Evolutionary conservation across 2,329 filamentous ascomycete species (phyloP).

Genomic region (Cordyceps cicadae): DNA sequence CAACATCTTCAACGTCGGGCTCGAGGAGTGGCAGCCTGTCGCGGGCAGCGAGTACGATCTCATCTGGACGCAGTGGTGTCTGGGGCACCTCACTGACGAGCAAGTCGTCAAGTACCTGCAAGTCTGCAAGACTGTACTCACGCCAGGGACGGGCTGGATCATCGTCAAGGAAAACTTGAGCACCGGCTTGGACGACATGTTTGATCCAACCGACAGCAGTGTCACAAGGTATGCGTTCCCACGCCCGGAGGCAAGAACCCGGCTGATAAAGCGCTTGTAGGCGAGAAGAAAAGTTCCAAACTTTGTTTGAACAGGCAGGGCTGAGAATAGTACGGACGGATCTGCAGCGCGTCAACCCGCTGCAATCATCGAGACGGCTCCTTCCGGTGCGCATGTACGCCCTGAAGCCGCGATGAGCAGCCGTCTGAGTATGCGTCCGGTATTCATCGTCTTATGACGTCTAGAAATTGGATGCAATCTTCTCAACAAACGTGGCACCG

Average conservation of each 20-base stretch:
- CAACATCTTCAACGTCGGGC: slow-evolving; percentile 60
- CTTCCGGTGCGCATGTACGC: slow-evolving; percentile 75
- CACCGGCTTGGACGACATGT: slow-evolving; percentile 53
- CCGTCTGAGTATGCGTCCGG: no score
- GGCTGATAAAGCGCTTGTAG: slow-evolving; percentile 28
- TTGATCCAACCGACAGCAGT: slow-evolving; percentile 66
- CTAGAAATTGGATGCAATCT: no score
- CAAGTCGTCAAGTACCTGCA: slow-evolving; percentile 61
- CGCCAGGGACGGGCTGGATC: slow-evolving; percentile 23
- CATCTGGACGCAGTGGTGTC: slow-evolving; percentile 12
- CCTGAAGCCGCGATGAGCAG: slow-evolving; percentile 35
- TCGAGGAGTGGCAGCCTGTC: slow-evolving; percentile 59
- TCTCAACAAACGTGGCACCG: slow-evolving; percentile 29
- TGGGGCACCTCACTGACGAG: slow-evolving; percentile 67
- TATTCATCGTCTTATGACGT: no score
- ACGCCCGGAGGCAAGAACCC: background rate
- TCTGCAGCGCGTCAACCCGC: slow-evolving; percentile 60
- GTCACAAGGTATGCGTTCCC: slow-evolving; percentile 52
- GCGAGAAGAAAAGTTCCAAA: slow-evolving; percentile 61
- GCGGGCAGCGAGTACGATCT: slow-evolving; percentile 42
- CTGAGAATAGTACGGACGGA: slow-evolving; percentile 61
- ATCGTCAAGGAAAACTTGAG: slow-evolving; percentile 60
- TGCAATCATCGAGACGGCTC: slow-evolving; percentile 41
- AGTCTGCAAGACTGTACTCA: slow-evolving; percentile 43
- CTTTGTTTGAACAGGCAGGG: slow-evolving; percentile 61